Percentiles rank a stretch among this genome's conserved stretches.
Conservation (phyloP, 1,284 basidiomycete species). For the Athelia psychrophila region DNA sequence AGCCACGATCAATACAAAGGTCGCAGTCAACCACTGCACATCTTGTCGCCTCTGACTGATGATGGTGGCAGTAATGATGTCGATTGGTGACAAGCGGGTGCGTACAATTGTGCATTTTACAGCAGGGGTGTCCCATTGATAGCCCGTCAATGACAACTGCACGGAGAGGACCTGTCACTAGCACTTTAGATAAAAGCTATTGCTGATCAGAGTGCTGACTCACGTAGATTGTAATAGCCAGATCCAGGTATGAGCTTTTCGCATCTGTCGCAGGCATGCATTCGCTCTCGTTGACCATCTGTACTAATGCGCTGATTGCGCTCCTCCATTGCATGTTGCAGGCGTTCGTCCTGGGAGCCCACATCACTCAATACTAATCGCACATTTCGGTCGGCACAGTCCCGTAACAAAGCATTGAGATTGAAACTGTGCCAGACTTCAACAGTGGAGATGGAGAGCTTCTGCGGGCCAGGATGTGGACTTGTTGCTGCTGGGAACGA, state of each 20-base stretch:
- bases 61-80: conserved; percentile 16
- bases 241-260: background rate
- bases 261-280: conserved; percentile 21
- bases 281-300: conserved; percentile 13
- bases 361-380: background rate
- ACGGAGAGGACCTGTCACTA: conserved; percentile 1
- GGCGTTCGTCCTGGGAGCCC: conserved; percentile 1
- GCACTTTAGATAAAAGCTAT: background rate
- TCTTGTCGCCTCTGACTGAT: conserved; percentile 3
- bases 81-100: conserved; percentile 11
- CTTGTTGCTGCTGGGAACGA: no score
- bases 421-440: no score
- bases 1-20: no score
- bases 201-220: background rate
- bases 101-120: conserved; percentile 19
- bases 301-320: conserved; percentile 13
- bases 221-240: background rate
- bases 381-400: background rate
- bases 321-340: conserved; percentile 4
- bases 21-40: no score
- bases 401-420: background rate
- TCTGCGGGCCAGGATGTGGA: no score
- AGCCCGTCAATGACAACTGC: conserved; percentile 28
- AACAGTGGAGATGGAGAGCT: no score
- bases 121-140: conserved; percentile 28